Conservation (phyloP, 1,284 basidiomycete genomes). For the Meripilus lineatus region DNA sequence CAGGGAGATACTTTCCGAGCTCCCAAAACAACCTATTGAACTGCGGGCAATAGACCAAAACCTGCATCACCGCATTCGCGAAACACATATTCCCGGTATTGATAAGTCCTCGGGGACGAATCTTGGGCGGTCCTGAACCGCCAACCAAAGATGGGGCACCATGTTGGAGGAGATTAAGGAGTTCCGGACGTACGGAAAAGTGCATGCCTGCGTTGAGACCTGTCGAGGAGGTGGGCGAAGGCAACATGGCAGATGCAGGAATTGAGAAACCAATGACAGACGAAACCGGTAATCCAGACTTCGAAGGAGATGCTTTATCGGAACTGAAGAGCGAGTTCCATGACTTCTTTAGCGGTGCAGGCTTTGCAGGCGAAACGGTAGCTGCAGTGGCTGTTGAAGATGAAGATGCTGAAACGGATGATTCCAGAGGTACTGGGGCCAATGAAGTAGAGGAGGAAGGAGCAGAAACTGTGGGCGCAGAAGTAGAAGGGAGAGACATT, state of each 20-base stretch:
- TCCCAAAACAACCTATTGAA: conserved; percentile 81
- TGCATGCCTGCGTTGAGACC: conserved; percentile 4
- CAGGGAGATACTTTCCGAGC: conserved; percentile 50
- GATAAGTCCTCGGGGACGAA: conserved; percentile 79
- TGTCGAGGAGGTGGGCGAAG: conserved; percentile 13
- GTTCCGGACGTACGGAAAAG: conserved; percentile 43
- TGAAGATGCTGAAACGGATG: conserved; percentile 7
- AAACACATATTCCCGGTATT: conserved; percentile 99
- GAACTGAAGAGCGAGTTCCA: conserved; percentile 74
- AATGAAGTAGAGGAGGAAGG: background rate
- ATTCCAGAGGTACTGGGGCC: background rate
- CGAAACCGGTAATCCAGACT: conserved; percentile 51
- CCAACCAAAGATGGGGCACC: conserved; percentile 37
- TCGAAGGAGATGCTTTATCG: conserved; percentile 33
- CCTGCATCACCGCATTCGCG: conserved; percentile 91
- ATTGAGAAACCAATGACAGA: conserved; percentile 66
- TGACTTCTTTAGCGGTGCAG: conserved; percentile 49
- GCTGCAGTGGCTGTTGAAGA: conserved; percentile 22
- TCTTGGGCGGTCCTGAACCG: conserved; percentile 31
- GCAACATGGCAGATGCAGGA: conserved; percentile 41
- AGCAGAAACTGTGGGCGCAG: conserved; percentile 12
- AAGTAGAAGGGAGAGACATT: conserved; percentile 15
- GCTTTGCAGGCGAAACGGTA: conserved; percentile 18
- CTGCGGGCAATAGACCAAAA: conserved; percentile 84
- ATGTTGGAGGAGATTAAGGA: conserved; percentile 53